Evolutionary conservation across 805 yeast genomes (phyloP).

Genomic region (Yamadazyma philogaea): DNA sequence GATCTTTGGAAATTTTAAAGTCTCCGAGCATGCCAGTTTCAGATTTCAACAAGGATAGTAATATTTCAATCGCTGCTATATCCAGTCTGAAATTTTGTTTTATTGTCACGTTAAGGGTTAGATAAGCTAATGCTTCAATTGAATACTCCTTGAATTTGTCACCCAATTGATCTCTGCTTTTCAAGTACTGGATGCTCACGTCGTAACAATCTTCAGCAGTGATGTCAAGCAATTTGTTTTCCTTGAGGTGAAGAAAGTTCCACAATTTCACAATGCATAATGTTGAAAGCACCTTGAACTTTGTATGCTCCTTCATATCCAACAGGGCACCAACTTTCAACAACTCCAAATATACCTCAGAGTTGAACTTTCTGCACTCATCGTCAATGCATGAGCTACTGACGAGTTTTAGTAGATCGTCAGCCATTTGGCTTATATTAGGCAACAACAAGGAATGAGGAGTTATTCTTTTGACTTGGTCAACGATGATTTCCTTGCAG

Average conservation of each 20-base stretch:
- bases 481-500: constrained; percentile 17
- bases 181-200: constrained; percentile 12
- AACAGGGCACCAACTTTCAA: constrained; percentile 29
- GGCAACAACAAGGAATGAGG: constrained; percentile 6
- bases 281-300: constrained; percentile 35
- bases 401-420: constrained; percentile 13
- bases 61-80: constrained; percentile 20
- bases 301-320: constrained; percentile 11
- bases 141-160: constrained; percentile 7
- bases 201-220: constrained; percentile 28
- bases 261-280: constrained; percentile 55
- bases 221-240: constrained; percentile 5
- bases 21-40: background rate
- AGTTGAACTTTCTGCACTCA: constrained; percentile 44
- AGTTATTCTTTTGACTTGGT: constrained; percentile 13
- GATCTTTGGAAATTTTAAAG: constrained; percentile 10
- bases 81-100: constrained; percentile 35
- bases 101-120: constrained; percentile 37
- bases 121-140: constrained; percentile 50
- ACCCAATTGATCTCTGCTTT: background rate
- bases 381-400: constrained; percentile 49
- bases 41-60: constrained; percentile 2
- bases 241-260: constrained; percentile 39
- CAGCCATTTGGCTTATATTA: constrained; percentile 1
- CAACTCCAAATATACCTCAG: constrained; percentile 41